Percentiles rank a stretch among this genome's conserved stretches.
These are phyloP conservation scores for Kazachstania bromeliacearum DNA, from an alignment of 805 yeast genomes.

Conservation along the genomic window DNA sequence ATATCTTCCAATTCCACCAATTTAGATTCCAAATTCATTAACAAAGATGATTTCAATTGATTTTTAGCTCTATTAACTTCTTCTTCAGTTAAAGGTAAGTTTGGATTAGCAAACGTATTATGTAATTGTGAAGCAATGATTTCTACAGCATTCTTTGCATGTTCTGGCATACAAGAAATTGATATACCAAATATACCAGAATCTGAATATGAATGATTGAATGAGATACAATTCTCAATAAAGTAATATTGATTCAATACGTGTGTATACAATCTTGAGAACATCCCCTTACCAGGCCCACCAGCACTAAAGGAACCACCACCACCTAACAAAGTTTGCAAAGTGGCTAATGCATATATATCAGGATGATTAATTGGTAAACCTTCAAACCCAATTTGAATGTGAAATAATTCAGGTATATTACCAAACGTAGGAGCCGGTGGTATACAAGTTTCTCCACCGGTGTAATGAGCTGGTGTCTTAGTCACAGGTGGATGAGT, in stretches of 20 bases:
- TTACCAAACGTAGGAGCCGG: slow-evolving; percentile 49
- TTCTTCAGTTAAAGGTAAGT: slow-evolving; percentile 51
- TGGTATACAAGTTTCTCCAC: slow-evolving; percentile 49
- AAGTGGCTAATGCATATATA: slow-evolving; percentile 79
- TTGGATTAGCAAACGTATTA: slow-evolving; percentile 40
- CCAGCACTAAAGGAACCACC: slow-evolving; percentile 98
- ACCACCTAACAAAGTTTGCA: slow-evolving; percentile 88
- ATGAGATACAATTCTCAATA: slow-evolving; percentile 78
- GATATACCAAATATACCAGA: slow-evolving; percentile 88
- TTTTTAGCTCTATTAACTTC: slow-evolving; percentile 89
- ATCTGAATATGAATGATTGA: slow-evolving; percentile 84
- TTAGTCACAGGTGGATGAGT: slow-evolving; percentile 22
- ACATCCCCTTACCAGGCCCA: slow-evolving; percentile 99
- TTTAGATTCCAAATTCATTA: slow-evolving; percentile 89
- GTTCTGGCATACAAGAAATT: slow-evolving; percentile 74
- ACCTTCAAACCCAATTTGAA: slow-evolving; percentile 85
- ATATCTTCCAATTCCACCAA: slow-evolving; percentile 91
- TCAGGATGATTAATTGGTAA: slow-evolving; percentile 75
- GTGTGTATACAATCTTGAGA: slow-evolving; percentile 82
- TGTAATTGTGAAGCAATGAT: slow-evolving; percentile 60
- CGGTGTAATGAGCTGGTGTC: slow-evolving; percentile 43
- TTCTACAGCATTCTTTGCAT: slow-evolving; percentile 76
- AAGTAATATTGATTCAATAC: slow-evolving; percentile 87
- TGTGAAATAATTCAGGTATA: slow-evolving; percentile 72
- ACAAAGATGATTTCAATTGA: slow-evolving; percentile 74